Conservation (phyloP, 495 filamentous ascomycete species). For the Bacidia gigantensis region DNA sequence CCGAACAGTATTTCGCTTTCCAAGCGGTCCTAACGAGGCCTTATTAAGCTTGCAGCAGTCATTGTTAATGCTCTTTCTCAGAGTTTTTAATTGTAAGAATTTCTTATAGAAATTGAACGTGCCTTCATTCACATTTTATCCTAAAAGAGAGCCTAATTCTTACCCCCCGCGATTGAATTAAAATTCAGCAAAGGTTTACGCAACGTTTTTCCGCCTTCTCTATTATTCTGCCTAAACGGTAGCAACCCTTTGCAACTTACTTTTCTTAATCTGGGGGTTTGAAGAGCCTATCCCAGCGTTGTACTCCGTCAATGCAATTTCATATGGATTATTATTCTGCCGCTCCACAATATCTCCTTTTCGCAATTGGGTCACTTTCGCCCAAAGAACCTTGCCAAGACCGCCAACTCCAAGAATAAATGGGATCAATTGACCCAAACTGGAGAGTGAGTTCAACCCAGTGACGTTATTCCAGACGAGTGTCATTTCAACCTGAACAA, state of each 20-base stretch:
- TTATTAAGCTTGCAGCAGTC: no score
- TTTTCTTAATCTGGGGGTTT: neutral
- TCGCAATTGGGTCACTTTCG: constrained; percentile 4
- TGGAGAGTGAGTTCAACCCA: constrained; percentile 14
- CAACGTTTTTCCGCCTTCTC: no score
- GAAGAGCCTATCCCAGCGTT: neutral
- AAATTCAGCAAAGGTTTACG: no score
- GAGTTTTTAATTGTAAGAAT: no score
- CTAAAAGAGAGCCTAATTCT: no score
- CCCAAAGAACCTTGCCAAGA: constrained; percentile 15
- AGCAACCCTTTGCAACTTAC: neutral
- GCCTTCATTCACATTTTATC: no score
- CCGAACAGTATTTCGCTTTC: no score
- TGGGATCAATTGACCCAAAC: constrained; percentile 22
- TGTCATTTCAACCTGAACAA: constrained; percentile 20
- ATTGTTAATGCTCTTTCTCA: no score
- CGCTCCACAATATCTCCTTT: neutral
- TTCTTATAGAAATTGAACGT: no score
- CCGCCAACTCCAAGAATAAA: constrained; percentile 20
- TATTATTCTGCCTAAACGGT: no score
- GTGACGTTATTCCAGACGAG: constrained; percentile 18
- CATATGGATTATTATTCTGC: constrained; percentile 6
- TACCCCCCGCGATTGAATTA: no score
- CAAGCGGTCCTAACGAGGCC: no score
- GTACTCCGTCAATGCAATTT: constrained; percentile 6